phyloP scores from a whole-genome alignment of 345 rosid genomes.

The Carallia brachiata region DNA sequence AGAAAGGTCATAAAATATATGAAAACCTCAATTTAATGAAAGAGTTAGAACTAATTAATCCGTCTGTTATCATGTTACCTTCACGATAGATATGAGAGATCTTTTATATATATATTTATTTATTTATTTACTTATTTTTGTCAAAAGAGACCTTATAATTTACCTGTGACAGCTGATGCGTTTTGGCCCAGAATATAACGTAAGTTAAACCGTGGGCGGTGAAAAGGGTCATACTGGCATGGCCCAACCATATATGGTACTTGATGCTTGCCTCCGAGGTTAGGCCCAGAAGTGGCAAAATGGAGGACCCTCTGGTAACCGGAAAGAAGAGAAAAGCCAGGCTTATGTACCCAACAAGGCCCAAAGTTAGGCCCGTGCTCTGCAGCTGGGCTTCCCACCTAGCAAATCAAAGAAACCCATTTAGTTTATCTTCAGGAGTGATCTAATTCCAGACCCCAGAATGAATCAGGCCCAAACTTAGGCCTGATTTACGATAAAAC shows the following conservation, averaged over 20 bases:
- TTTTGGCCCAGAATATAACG: conserved; percentile 18
- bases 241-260: conserved; percentile 34
- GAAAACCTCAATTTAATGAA: no score
- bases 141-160: not conserved
- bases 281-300: conserved; percentile 24
- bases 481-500: no score
- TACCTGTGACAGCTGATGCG: conserved; percentile 23
- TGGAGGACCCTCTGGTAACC: conserved; percentile 25
- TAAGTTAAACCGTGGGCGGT: conserved; percentile 27
- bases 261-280: conserved; percentile 31
- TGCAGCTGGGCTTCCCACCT: conserved; percentile 22
- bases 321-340: conserved; percentile 30
- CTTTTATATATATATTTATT: no score
- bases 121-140: no score
- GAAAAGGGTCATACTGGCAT: conserved; percentile 17
- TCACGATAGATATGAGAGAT: no score
- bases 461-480: no score
- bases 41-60: no score
- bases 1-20: no score
- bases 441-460: no score
- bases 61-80: no score
- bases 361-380: conserved; percentile 15
- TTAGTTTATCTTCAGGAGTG: not conserved
- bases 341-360: conserved; percentile 22
- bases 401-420: not conserved